Evolutionary conservation across 2,329 filamentous ascomycete species (phyloP).

Genomic region (Dactylonectria estremocensis): DNA sequence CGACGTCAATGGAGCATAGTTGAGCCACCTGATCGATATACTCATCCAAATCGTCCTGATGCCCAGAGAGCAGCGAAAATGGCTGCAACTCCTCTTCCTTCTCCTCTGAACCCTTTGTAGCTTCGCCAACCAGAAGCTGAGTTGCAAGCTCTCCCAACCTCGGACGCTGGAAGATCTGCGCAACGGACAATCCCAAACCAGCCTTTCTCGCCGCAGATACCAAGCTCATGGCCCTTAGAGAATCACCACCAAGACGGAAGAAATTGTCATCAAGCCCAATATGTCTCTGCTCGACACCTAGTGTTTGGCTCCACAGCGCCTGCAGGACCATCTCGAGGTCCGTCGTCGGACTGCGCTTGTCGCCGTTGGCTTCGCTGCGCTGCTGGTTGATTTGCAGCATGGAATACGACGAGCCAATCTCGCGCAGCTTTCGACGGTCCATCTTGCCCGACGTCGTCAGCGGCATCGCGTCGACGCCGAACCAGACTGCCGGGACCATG

Average conservation of each 20-base stretch:
- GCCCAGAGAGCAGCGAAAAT: slow-evolving; percentile 4
- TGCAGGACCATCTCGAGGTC: slow-evolving; percentile 9
- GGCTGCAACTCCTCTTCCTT: neutral
- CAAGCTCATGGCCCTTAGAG: slow-evolving; percentile 27
- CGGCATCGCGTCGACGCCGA: slow-evolving; percentile 15
- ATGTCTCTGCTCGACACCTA: slow-evolving; percentile 4
- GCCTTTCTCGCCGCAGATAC: slow-evolving; percentile 21
- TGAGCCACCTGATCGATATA: neutral
- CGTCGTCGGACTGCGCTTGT: slow-evolving; percentile 11
- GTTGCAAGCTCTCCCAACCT: slow-evolving; percentile 22
- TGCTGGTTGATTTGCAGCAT: slow-evolving; percentile 13
- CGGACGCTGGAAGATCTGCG: slow-evolving; percentile 20
- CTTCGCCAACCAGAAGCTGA: neutral
- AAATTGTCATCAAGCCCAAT: slow-evolving; percentile 32
- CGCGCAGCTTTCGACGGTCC: slow-evolving; percentile 18
- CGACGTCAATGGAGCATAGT: slow-evolving; percentile 2
- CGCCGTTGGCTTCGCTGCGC: neutral
- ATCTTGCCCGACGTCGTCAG: slow-evolving; percentile 22
- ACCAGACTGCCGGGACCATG: slow-evolving; percentile 24
- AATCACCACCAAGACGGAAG: slow-evolving; percentile 34
- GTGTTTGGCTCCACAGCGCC: slow-evolving; percentile 13
- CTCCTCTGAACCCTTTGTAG: neutral
- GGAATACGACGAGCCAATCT: slow-evolving; percentile 7
- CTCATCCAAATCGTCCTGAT: neutral
- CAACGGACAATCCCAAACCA: slow-evolving; percentile 12